A percentile compares a stretch with the other conserved stretches of the same genome.
Evolutionary conservation across 2,329 filamentous ascomycete species (phyloP).

Genomic region (Sclerotiophoma versabilis): DNA sequence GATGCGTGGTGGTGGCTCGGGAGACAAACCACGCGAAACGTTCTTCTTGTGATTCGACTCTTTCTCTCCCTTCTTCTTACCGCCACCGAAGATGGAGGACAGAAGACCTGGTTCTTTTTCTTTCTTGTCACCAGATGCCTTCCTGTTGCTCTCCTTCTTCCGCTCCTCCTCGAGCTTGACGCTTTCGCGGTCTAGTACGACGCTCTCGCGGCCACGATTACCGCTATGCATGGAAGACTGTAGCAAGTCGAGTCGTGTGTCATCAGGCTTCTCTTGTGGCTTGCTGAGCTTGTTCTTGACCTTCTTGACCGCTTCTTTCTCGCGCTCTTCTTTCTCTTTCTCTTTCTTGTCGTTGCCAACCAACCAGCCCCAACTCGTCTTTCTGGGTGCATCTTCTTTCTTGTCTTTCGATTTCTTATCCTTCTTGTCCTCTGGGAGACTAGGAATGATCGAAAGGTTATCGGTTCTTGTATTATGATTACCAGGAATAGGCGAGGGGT

Average conservation of each 20-base stretch:
- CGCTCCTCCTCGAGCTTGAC: slow-evolving; percentile 80
- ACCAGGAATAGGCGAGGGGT: slow-evolving; percentile 73
- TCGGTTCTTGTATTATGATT: slow-evolving; percentile 73
- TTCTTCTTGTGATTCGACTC: slow-evolving; percentile 77
- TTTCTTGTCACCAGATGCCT: slow-evolving; percentile 77
- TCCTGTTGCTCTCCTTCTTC: slow-evolving; percentile 79
- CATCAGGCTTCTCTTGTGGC: slow-evolving; percentile 64
- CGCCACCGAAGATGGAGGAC: slow-evolving; percentile 87
- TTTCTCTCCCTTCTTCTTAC: slow-evolving; percentile 84
- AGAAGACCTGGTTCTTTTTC: slow-evolving; percentile 90
- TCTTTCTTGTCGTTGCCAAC: slow-evolving; percentile 63
- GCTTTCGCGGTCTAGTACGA: slow-evolving; percentile 81
- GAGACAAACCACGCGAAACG: slow-evolving; percentile 75
- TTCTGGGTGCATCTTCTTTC: slow-evolving; percentile 72
- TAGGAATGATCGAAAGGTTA: slow-evolving; percentile 80
- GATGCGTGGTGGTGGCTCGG: slow-evolving; percentile 73
- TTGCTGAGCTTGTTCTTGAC: slow-evolving; percentile 72
- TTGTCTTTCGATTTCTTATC: slow-evolving; percentile 78
- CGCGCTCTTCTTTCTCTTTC: slow-evolving; percentile 47
- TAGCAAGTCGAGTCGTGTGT: slow-evolving; percentile 81
- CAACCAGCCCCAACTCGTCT: slow-evolving; percentile 87
- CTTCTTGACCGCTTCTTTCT: slow-evolving; percentile 52
- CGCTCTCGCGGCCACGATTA: slow-evolving; percentile 73
- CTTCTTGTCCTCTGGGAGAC: slow-evolving; percentile 72
- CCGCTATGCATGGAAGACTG: slow-evolving; percentile 83